A percentile compares a stretch with the other conserved stretches of the same genome.
Conservation (phyloP, 768 basidiomycete genomes). For the Boletus pseudopeckii region DNA sequence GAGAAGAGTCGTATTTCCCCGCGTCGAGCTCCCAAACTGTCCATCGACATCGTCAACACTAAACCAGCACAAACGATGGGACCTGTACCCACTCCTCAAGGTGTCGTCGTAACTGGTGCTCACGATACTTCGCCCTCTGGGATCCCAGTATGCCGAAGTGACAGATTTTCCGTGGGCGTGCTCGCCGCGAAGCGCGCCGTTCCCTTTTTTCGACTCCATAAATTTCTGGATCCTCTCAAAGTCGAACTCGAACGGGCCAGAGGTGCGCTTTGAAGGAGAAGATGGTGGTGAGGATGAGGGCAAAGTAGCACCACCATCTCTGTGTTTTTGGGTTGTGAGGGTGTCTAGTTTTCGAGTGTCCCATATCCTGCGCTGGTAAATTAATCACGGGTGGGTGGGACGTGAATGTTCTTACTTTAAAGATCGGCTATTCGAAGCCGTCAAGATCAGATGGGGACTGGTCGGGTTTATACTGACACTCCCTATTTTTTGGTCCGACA, state of each 20-base stretch:
- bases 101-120: constrained; percentile 85
- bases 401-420: constrained; percentile 51
- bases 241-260: constrained; percentile 31
- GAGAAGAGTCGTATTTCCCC: constrained; percentile 42
- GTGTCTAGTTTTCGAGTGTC: constrained; percentile 63
- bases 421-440: constrained; percentile 70
- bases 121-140: constrained; percentile 71
- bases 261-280: constrained; percentile 3
- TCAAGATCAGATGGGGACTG: constrained; percentile 60
- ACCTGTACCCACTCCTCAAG: constrained; percentile 53
- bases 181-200: constrained; percentile 56
- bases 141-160: constrained; percentile 85
- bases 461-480: constrained; percentile 76
- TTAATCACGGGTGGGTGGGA: neutral
- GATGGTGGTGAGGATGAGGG: constrained; percentile 29
- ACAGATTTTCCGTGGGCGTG: constrained; percentile 73
- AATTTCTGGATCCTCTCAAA: constrained; percentile 47
- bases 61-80: neutral
- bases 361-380: constrained; percentile 57
- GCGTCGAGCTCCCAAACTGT: constrained; percentile 77
- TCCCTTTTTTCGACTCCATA: constrained; percentile 48
- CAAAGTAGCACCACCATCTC: constrained; percentile 21
- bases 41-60: constrained; percentile 7
- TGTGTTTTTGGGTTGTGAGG: constrained; percentile 32
- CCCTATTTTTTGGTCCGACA: constrained; percentile 75